Conservation (phyloP, 805 yeast species). For the Ogataea naganishii region DNA sequence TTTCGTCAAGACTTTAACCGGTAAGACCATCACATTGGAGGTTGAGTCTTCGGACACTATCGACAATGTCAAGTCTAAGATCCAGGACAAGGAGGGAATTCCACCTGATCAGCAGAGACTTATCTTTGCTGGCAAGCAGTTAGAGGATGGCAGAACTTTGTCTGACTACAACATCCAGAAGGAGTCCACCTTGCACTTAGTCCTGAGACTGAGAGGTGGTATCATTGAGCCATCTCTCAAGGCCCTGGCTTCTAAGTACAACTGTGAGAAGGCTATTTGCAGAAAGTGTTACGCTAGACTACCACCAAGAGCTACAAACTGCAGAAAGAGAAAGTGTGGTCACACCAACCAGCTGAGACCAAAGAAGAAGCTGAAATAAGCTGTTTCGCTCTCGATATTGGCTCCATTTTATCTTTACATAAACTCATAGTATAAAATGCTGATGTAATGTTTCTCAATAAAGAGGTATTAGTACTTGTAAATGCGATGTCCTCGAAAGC, state of each 20-base stretch:
- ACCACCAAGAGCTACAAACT: constrained; percentile 99
- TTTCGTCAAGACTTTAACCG: constrained; percentile 98
- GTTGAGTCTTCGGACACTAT: constrained; percentile 94
- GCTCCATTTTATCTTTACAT: too few relatives aligned
- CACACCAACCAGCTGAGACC: constrained; percentile 99
- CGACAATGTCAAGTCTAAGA: constrained; percentile 91
- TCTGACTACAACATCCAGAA: constrained; percentile 94
- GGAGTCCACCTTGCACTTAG: constrained; percentile 67
- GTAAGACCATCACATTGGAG: constrained; percentile 86
- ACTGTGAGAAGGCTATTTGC: constrained; percentile 99
- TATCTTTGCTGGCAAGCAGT: constrained; percentile 93
- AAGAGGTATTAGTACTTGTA: too few relatives aligned
- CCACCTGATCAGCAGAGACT: constrained; percentile 96
- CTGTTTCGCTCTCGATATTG: constrained; percentile 29
- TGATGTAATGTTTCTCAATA: too few relatives aligned
- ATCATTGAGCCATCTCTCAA: constrained; percentile 99
- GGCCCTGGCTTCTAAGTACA: constrained; percentile 98
- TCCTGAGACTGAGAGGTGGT: constrained; percentile 62
- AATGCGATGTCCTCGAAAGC: too few relatives aligned
- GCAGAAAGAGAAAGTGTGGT: constrained; percentile 99
- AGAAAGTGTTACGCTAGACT: constrained; percentile 99
- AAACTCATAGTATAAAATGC: too few relatives aligned
- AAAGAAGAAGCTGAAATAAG: constrained; percentile 97
- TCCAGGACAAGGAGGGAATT: constrained; percentile 94
- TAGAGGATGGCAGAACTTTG: constrained; percentile 91